phyloP scores from a whole-genome alignment of 192 early-diverging fungal species.

The Backusella circina region DNA sequence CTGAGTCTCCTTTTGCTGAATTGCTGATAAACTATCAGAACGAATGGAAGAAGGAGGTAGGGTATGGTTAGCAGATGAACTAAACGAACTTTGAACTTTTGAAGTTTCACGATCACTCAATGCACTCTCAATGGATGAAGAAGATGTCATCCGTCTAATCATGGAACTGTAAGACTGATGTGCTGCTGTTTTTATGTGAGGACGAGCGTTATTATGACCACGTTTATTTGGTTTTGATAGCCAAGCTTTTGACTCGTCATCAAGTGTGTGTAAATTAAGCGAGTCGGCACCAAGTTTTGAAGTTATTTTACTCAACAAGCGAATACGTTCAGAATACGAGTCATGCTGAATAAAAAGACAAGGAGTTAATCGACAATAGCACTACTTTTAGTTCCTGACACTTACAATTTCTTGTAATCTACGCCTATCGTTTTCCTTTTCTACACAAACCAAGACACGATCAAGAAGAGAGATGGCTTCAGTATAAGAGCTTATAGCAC shows the following conservation, averaged over 20 bases:
- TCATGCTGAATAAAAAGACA: conserved; percentile 1
- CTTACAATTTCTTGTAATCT: conserved; percentile 30
- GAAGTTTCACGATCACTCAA: not conserved
- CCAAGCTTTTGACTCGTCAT: not conserved
- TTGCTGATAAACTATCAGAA: not conserved
- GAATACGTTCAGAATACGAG: conserved; percentile 22
- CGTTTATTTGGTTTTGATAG: not conserved
- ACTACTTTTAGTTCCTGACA: not conserved
- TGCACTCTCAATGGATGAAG: not conserved
- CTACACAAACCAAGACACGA: conserved; percentile 16
- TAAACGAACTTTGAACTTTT: not conserved
- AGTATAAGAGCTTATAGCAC: conserved; percentile 28
- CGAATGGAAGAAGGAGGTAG: not conserved
- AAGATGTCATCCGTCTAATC: conserved; percentile 2
- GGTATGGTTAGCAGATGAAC: not conserved
- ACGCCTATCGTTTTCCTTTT: conserved; percentile 18
- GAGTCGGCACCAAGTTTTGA: not conserved
- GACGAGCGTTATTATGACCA: not conserved
- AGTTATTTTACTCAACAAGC: conserved; percentile 4
- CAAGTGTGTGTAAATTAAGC: not conserved
- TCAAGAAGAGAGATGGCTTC: conserved; percentile 30
- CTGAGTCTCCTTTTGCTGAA: not conserved
- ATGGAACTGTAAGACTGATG: not conserved
- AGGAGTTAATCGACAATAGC: not conserved
- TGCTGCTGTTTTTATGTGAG: not conserved